Percentiles rank a stretch among this genome's conserved stretches.
These are phyloP conservation scores for Tripterygium wilfordii DNA, from an alignment of 177 flowering plant genomes.

Conservation along the genomic window DNA sequence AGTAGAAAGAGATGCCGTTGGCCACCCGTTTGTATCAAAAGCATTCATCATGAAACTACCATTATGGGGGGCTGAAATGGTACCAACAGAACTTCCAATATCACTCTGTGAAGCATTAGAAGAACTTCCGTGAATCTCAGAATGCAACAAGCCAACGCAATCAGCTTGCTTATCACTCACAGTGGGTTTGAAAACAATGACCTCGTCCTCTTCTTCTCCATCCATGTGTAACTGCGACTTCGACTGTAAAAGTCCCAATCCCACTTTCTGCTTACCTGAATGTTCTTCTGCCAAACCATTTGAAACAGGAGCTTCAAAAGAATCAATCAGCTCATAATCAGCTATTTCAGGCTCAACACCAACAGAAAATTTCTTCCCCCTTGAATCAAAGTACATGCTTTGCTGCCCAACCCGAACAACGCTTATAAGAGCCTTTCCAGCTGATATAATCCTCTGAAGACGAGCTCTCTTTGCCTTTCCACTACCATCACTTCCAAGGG, in stretches of 20 bases:
- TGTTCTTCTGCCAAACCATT: constrained; percentile 23
- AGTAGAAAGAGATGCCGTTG: constrained; percentile 24
- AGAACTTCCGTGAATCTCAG: no score
- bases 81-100: constrained; percentile 14
- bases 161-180: constrained; percentile 49
- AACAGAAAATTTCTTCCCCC: constrained; percentile 50
- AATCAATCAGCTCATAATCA: constrained; percentile 24
- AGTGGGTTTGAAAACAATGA: constrained; percentile 83
- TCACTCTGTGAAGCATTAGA: constrained; percentile 27
- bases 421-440: constrained; percentile 71
- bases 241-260: constrained; percentile 19
- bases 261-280: constrained; percentile 17
- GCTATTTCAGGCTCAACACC: constrained; percentile 45
- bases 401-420: constrained; percentile 52
- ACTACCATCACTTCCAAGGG: constrained; percentile 52
- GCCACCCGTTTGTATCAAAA: constrained; percentile 20
- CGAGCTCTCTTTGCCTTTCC: constrained; percentile 71
- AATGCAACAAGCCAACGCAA: no score
- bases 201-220: constrained; percentile 94
- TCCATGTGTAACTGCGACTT: constrained; percentile 29
- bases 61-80: constrained; percentile 23
- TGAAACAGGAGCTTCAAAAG: constrained; percentile 13
- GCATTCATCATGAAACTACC: constrained; percentile 22
- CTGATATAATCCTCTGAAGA: constrained; percentile 72
- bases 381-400: constrained; percentile 54